Base-by-base conservation (phyloP, 768 basidiomycete genomes). In the Dentipellis sp. region DNA sequence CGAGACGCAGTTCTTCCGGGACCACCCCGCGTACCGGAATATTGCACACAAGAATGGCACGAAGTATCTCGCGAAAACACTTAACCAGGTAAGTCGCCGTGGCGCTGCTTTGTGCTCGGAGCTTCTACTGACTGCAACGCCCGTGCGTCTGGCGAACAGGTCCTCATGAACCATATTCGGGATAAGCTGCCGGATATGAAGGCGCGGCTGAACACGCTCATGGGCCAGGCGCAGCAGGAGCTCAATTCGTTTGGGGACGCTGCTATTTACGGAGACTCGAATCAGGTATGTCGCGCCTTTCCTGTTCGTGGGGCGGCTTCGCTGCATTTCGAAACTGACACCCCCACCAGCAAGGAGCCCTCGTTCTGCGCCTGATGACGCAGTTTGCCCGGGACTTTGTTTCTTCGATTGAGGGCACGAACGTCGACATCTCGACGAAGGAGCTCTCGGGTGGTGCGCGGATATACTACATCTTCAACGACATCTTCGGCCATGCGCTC, bases 151-250 rank as follows among this genome's bases (percentile, higher is more conserved):
- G 40, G n/a, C n/a, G n/a, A 16, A 22, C 56, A 86, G 91, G 93
- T 97, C 35, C 72, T 99, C 58, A 85, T 99, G 81, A 91, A 91
- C 68, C 97, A 99, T 67, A 98, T 99, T 60, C 84, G 97, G 57
- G 97, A 99, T 66, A 99, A 98, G 71, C 78, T 99, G 38, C 97
- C 97, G 0, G 97, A 99, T 70, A 98, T 99, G 97, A 99, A 99
- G 70, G 97, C 97, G 14, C 80, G 94, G 17, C 73, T 99, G 58
- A 99, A 98, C 67, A 99, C 97, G 2, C 74, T 97, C 21, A 98
- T 98, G 91, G 94, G 95, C 14, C 97, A 99, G 72, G 93, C 97
- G 8, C 95, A 97, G 67, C 97, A 99, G 69, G 97, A 99, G 69
- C 80, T 99, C 45, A 91, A 92, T 71, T 87, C 94, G 4, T 98